Base-by-base conservation (phyloP, 2,329 filamentous ascomycete genomes). In the Aspergillus oerlinghausenensis region DNA sequence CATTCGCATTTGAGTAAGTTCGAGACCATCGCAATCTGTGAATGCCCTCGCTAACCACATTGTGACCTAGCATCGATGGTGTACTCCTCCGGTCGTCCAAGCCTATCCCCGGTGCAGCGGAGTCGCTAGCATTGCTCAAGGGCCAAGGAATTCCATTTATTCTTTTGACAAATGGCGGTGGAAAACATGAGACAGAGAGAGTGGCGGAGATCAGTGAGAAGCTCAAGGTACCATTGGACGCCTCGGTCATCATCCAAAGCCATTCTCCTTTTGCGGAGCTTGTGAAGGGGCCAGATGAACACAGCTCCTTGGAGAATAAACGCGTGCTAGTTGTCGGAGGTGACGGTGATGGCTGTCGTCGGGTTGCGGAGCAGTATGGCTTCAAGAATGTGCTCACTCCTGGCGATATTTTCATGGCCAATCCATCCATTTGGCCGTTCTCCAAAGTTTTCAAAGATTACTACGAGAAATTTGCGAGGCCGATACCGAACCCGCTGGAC, bases 141-240 rank as follows among this genome's bases (percentile, higher is more conserved):
- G 76, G 82, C 49, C 82, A 92, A 67, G 80, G 84, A 49, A 90
- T 97, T 49, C 92, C 92, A 11, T 97, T 96, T 76, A 93, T 99
- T 67, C 84, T 99, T 35, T 81, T 99, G 60, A 99, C 94, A 57
- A 99, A 99, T 75, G 94, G 94, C 65, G 94, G 94, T 45, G 94
- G 94, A 56, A 91, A 88, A 69, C 84, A 86, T 60, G 93, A 97
- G 75, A 79, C 78, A 2, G 86, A 89, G 57, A 84, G 90, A 19
- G 88, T 91, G 29, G 78, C 78, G 7, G 88, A 92, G 59, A 80
- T 95, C 53, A 86, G 83, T 63, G 72, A 81, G 47, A 85, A 85
- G 63, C 81, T 95, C 6, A 79, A 82, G 26, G 78, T 92, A 1
- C 74, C 80, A 17, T 78, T 94, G 47, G 82, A 86, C 42, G 82